phyloP scores from a whole-genome alignment of 2,329 filamentous ascomycete genomes.

The Shiraia bambusicola region DNA sequence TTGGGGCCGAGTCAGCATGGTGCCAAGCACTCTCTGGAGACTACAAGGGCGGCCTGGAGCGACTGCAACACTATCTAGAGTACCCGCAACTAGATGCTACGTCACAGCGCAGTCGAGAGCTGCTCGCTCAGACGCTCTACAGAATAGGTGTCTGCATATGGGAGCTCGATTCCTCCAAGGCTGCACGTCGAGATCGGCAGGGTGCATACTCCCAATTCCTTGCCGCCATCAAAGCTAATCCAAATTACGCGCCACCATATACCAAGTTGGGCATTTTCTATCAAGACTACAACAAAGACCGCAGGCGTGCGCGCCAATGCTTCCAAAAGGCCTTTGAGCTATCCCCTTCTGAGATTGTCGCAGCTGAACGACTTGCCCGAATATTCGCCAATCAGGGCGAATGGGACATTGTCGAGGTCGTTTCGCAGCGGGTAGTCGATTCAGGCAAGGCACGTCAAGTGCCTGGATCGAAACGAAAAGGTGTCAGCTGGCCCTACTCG shows the following conservation, averaged over 20 bases:
- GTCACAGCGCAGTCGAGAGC: slow-evolving; percentile 62
- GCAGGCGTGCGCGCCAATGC: slow-evolving; percentile 81
- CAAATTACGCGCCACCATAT: slow-evolving; percentile 87
- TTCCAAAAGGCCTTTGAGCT: slow-evolving; percentile 96
- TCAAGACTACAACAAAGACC: slow-evolving; percentile 85
- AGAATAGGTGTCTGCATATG: slow-evolving; percentile 84
- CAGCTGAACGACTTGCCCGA: slow-evolving; percentile 81
- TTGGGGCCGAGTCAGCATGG: slow-evolving; percentile 89
- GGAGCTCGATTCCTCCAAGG: slow-evolving; percentile 73
- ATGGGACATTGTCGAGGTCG: slow-evolving; percentile 94
- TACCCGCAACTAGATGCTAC: slow-evolving; percentile 60
- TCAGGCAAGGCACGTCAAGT: slow-evolving; percentile 90
- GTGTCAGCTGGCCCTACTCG: slow-evolving; percentile 93
- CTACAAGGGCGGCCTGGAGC: slow-evolving; percentile 64
- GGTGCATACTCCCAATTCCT: slow-evolving; percentile 85
- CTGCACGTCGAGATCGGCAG: slow-evolving; percentile 75
- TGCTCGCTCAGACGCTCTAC: slow-evolving; percentile 85
- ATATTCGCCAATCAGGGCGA: slow-evolving; percentile 88
- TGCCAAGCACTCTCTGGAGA: slow-evolving; percentile 82
- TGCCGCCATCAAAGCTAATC: slow-evolving; percentile 78
- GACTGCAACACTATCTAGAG: slow-evolving; percentile 69
- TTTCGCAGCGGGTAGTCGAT: slow-evolving; percentile 86
- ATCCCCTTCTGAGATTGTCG: slow-evolving; percentile 79
- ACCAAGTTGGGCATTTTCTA: slow-evolving; percentile 90
- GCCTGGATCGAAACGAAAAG: slow-evolving; percentile 89